phyloP scores from a whole-genome alignment of 2,329 filamentous ascomycete species.

The Claviceps sp. region DNA sequence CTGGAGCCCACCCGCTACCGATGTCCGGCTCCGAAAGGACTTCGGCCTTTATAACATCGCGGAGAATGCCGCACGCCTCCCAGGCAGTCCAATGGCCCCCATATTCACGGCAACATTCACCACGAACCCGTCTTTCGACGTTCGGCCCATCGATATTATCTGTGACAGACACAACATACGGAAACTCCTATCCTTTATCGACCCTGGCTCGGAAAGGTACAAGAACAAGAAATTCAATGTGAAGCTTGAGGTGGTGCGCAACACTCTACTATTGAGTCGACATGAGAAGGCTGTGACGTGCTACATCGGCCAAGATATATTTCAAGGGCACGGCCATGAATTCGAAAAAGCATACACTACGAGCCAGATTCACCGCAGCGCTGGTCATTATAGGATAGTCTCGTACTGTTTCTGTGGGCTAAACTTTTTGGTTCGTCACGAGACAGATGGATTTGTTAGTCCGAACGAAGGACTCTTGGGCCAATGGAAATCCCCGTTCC shows the following conservation, averaged over 20 bases:
- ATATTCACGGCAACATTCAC: conserved; percentile 30
- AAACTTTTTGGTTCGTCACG: conserved; percentile 27
- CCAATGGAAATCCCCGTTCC: conserved; percentile 14
- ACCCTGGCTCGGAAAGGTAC: conserved; percentile 13
- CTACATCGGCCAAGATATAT: conserved; percentile 21
- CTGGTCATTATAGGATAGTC: conserved; percentile 31
- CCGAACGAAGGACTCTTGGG: conserved; percentile 8
- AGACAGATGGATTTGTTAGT: conserved; percentile 27
- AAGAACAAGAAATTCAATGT: conserved; percentile 25
- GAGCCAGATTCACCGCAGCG: conserved; percentile 19
- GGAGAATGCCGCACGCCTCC: conserved; percentile 31
- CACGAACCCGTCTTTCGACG: conserved; percentile 24
- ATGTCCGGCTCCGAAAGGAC: conserved; percentile 20
- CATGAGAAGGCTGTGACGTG: conserved; percentile 16
- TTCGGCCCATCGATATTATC: conserved; percentile 25
- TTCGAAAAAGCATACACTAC: conserved; percentile 32
- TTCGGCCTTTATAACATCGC: conserved; percentile 26
- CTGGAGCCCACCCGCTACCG: conserved; percentile 19
- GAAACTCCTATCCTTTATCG: conserved; percentile 32
- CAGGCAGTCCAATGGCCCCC: conserved; percentile 29
- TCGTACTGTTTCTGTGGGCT: conserved; percentile 28
- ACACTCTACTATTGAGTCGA: conserved; percentile 26
- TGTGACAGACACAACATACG: conserved; percentile 34
- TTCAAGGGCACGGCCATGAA: conserved; percentile 29
- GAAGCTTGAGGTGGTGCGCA: conserved; percentile 22